A percentile compares a stretch with the other conserved stretches of the same genome.
Evolutionary conservation across 208 protist species (phyloP).

Genomic region (Entamoeba moshkovskii): DNA sequence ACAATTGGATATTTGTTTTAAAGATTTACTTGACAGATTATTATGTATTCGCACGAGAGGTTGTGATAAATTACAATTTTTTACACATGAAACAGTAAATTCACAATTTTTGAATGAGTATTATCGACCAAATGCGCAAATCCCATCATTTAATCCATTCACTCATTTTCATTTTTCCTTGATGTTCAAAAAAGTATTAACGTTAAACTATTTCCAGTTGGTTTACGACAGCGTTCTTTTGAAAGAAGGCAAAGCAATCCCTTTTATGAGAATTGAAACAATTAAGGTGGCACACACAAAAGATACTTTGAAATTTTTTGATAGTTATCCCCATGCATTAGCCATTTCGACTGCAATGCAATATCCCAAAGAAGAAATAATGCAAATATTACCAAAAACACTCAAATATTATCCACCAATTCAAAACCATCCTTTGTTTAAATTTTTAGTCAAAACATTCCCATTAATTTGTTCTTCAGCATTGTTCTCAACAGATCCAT

Average conservation of each 20-base stretch:
- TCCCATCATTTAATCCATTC: neutral
- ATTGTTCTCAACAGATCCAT: neutral
- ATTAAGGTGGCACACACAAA: neutral
- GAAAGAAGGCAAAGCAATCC: neutral
- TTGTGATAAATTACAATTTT: neutral
- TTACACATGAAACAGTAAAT: neutral
- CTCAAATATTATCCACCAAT: neutral
- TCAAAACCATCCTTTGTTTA: neutral
- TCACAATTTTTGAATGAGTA: neutral
- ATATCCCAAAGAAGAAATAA: neutral
- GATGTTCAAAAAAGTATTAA: neutral
- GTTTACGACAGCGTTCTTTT: neutral
- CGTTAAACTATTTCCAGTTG: neutral
- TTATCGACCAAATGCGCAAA: neutral
- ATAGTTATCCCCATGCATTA: neutral
- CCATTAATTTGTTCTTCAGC: neutral
- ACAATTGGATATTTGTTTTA: neutral
- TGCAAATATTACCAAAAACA: neutral
- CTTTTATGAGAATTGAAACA: neutral
- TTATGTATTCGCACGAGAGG: neutral
- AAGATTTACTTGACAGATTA: neutral
- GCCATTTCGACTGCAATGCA: neutral
- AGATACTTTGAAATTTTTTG: neutral
- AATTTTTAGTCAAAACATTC: neutral
- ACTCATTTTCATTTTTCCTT: neutral